phyloP scores from a whole-genome alignment of 768 basidiomycete genomes.

The Xerocomellus amylosporus region DNA sequence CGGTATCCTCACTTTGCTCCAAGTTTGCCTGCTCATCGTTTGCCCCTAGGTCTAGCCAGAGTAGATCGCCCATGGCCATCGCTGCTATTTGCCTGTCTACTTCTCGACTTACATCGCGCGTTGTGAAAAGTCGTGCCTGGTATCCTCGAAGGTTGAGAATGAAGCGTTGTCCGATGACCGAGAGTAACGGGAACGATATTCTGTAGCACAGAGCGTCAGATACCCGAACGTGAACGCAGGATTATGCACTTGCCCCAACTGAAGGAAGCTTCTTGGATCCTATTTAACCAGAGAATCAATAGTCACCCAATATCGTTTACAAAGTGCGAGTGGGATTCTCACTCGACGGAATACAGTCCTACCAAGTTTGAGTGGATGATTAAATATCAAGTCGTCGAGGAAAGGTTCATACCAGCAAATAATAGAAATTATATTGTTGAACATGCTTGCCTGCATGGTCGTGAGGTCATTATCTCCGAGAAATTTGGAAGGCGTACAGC shows the following conservation, averaged over 20 bases:
- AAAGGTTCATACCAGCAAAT: constrained; percentile 9
- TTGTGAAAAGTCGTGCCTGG: background rate
- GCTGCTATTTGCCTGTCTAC: constrained; percentile 18
- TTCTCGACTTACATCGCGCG: constrained; percentile 13
- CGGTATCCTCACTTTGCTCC: background rate
- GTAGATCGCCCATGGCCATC: background rate
- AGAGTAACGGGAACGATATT: constrained; percentile 12
- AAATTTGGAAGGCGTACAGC: background rate
- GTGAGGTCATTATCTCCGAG: background rate
- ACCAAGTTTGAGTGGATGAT: background rate
- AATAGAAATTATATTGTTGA: constrained; percentile 5
- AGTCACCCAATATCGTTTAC: background rate
- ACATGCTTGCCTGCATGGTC: background rate
- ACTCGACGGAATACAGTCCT: constrained; percentile 9
- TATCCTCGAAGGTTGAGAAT: constrained; percentile 17
- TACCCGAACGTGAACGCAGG: too few relatives aligned
- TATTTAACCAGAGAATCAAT: background rate
- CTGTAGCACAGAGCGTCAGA: background rate
- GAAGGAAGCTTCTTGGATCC: constrained; percentile 12
- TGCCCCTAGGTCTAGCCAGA: background rate
- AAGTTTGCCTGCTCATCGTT: background rate
- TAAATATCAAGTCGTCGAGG: background rate
- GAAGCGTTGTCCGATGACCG: constrained; percentile 17
- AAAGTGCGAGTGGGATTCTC: background rate
- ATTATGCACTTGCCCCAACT: background rate